Evolutionary conservation across 345 rosid genomes (phyloP).

Genomic region (Toxicodendron radicans): DNA sequence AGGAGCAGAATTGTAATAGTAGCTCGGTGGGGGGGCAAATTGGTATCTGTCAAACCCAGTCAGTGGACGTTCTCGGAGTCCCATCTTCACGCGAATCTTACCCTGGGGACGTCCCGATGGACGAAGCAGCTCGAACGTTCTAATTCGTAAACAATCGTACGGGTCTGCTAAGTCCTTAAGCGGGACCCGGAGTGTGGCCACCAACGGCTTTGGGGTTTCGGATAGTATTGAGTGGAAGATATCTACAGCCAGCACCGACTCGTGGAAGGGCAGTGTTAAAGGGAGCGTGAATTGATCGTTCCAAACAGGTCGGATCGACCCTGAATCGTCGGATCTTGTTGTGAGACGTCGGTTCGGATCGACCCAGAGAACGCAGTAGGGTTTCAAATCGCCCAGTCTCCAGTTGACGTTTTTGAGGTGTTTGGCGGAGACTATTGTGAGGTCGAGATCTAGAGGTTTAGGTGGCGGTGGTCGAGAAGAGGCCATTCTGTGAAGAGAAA

Average conservation of each 20-base stretch:
- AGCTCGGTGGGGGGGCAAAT: constrained; percentile 14
- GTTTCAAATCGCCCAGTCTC: constrained; percentile 45
- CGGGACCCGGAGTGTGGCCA: constrained; percentile 43
- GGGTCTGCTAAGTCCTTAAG: constrained; percentile 30
- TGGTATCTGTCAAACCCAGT: constrained; percentile 34
- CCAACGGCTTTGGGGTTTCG: constrained; percentile 56
- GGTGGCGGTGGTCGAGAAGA: constrained; percentile 27
- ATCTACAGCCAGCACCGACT: constrained; percentile 42
- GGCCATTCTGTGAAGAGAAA: constrained; percentile 23
- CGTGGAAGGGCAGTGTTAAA: constrained; percentile 27
- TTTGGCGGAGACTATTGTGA: constrained; percentile 55
- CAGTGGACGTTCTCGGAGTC: constrained; percentile 40
- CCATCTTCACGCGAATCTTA: constrained; percentile 48
- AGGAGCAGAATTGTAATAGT: constrained; percentile 25
- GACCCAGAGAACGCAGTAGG: constrained; percentile 55
- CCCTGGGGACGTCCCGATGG: constrained; percentile 72
- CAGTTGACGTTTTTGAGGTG: constrained; percentile 69
- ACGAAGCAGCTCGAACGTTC: constrained; percentile 36
- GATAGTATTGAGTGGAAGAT: constrained; percentile 60
- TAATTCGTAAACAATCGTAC: constrained; percentile 25
- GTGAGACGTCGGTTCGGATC: constrained; percentile 47
- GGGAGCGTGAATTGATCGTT: constrained; percentile 43
- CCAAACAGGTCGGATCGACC: constrained; percentile 43
- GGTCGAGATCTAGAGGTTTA: constrained; percentile 39
- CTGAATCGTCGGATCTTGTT: constrained; percentile 41